A percentile compares a stretch with the other conserved stretches of the same genome.
Evolutionary conservation across 2,329 filamentous ascomycete species (phyloP).

Genomic region (Hyphodiscus sp.): DNA sequence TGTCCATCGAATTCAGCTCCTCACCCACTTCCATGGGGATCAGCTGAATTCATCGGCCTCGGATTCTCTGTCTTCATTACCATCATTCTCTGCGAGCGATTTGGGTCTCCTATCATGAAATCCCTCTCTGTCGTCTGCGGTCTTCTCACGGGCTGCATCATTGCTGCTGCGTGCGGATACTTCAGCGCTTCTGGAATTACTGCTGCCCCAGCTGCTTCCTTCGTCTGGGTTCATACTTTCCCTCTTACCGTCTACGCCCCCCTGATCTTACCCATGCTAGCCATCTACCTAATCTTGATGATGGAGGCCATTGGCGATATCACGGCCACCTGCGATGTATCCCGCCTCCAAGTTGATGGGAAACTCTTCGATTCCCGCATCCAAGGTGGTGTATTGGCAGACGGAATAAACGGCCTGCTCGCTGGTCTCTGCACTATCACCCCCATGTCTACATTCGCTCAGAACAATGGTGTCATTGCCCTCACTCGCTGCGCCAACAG

Average conservation of each 20-base stretch:
- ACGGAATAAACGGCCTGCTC: slow-evolving; percentile 69
- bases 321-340: slow-evolving; percentile 76
- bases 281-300: slow-evolving; percentile 65
- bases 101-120: slow-evolving; percentile 80
- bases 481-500: slow-evolving; percentile 77
- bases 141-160: slow-evolving; percentile 59
- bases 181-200: slow-evolving; percentile 70
- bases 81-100: slow-evolving; percentile 75
- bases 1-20: slow-evolving; percentile 65
- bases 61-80: slow-evolving; percentile 75
- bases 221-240: slow-evolving; percentile 76
- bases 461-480: slow-evolving; percentile 81
- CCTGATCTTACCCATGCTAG: slow-evolving; percentile 64
- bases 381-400: slow-evolving; percentile 72
- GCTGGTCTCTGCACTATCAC: slow-evolving; percentile 74
- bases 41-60: slow-evolving; percentile 70
- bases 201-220: slow-evolving; percentile 62
- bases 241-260: slow-evolving; percentile 65
- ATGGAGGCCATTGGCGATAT: slow-evolving; percentile 79
- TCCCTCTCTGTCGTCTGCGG: slow-evolving; percentile 13
- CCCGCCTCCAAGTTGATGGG: slow-evolving; percentile 67
- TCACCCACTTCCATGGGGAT: slow-evolving; percentile 69
- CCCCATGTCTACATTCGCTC: slow-evolving; percentile 73
- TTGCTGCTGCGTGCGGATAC: slow-evolving; percentile 71
- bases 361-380: slow-evolving; percentile 67